phyloP scores from a whole-genome alignment of 768 basidiomycete species.

The Tylopilus sp. region DNA sequence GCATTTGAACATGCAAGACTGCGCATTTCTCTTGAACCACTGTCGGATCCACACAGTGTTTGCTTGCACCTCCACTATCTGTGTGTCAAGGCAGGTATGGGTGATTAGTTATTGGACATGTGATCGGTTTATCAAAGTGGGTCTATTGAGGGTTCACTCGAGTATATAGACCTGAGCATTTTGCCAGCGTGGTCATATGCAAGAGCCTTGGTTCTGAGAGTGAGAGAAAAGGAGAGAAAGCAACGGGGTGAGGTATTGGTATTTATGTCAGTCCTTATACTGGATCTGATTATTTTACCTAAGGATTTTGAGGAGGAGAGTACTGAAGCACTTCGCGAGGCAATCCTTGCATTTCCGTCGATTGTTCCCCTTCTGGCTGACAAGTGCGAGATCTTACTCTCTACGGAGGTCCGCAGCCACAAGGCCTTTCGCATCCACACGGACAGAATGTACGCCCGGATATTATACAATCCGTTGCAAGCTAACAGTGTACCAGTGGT shows the following conservation, averaged over 20 bases:
- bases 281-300: background rate
- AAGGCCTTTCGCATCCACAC: slow-evolving; percentile 67
- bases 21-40: slow-evolving; percentile 80
- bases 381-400: slow-evolving; percentile 70
- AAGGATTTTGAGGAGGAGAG: slow-evolving; percentile 54
- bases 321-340: slow-evolving; percentile 66
- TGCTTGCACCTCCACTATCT: slow-evolving; percentile 82
- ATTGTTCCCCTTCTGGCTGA: slow-evolving; percentile 81
- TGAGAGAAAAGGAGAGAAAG: slow-evolving; percentile 43
- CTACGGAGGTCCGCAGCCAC: slow-evolving; percentile 55
- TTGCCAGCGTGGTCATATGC: slow-evolving; percentile 81
- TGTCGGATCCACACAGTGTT: slow-evolving; percentile 85
- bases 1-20: slow-evolving; percentile 91
- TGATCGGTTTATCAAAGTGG: slow-evolving; percentile 31
- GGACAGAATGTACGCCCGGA: slow-evolving; percentile 52
- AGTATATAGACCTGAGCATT: slow-evolving; percentile 48
- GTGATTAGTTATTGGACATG: slow-evolving; percentile 75
- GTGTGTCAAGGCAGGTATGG: slow-evolving; percentile 76
- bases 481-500: slow-evolving; percentile 29
- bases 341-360: slow-evolving; percentile 75
- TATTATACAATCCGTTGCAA: background rate
- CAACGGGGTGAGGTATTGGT: slow-evolving; percentile 38
- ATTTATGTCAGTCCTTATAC: background rate
- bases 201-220: slow-evolving; percentile 62
- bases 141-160: slow-evolving; percentile 11